phyloP scores from a whole-genome alignment of 2,329 filamentous ascomycete species.

The Colletotrichum truncatum region DNA sequence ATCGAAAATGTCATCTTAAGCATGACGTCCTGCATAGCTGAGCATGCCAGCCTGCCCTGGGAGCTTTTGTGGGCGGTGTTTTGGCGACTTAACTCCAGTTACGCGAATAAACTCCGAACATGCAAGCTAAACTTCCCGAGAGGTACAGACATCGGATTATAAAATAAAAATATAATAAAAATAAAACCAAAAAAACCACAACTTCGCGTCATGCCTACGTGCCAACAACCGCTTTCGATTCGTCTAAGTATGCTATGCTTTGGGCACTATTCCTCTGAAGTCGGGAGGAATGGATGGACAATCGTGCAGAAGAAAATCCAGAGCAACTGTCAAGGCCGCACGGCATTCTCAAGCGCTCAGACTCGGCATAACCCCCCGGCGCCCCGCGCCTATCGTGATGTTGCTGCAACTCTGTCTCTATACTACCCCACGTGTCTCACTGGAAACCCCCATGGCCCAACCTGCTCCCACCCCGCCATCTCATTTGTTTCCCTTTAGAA shows the following conservation, averaged over 20 bases:
- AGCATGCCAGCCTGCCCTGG: neutral
- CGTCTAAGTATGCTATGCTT: too few relatives aligned
- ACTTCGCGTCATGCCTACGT: neutral
- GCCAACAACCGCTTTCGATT: neutral
- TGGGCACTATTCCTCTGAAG: too few relatives aligned
- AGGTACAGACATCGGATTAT: slow-evolving; percentile 1
- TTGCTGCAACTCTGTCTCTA: neutral
- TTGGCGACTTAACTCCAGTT: neutral
- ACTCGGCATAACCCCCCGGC: slow-evolving; percentile 1
- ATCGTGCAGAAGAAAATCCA: neutral
- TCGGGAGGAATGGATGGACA: neutral
- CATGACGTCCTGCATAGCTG: neutral
- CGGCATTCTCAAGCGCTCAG: neutral
- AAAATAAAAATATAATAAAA: neutral
- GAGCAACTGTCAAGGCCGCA: neutral
- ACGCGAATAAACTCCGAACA: slow-evolving; percentile 3
- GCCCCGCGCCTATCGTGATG: slow-evolving; percentile 3
- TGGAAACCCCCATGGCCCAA: neutral
- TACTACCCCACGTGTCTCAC: slow-evolving; percentile 9
- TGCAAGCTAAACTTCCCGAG: slow-evolving; percentile 6
- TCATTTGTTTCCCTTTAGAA: neutral
- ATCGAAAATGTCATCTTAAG: too few relatives aligned
- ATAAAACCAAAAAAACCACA: neutral
- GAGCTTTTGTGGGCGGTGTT: neutral
- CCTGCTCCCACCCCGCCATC: neutral